These are phyloP conservation scores for Amanita rimosa DNA, from an alignment of 768 basidiomycete genomes.

Conservation along the genomic window DNA sequence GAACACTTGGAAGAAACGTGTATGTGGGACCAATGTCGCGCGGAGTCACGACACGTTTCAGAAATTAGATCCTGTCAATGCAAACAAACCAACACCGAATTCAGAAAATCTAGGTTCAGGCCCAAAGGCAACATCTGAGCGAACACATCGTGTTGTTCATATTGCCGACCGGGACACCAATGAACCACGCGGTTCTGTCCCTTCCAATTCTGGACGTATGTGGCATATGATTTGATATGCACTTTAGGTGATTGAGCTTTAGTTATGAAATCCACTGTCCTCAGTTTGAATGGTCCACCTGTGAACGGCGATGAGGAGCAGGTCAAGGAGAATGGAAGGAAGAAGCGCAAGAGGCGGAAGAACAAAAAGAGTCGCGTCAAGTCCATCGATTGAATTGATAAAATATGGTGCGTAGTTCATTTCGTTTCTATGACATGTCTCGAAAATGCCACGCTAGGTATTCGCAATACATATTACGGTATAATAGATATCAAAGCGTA, in stretches of 20 bases:
- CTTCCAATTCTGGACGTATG: neutral
- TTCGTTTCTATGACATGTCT: neutral
- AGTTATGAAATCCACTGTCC: conserved; percentile 27
- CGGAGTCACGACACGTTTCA: neutral
- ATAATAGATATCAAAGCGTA: neutral
- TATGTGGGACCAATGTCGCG: neutral
- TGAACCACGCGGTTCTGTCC: neutral
- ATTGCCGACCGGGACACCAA: neutral
- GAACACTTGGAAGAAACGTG: neutral
- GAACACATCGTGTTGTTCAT: neutral
- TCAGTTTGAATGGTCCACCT: conserved; percentile 46
- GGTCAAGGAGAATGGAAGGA: conserved; percentile 22
- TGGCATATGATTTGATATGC: neutral
- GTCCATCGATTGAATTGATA: neutral
- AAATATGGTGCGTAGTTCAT: neutral
- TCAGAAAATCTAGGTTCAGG: neutral
- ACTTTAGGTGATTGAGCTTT: conserved; percentile 5
- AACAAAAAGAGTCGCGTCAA: conserved; percentile 27
- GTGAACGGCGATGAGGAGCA: conserved; percentile 22
- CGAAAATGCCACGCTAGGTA: neutral
- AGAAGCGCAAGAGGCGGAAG: conserved; percentile 42
- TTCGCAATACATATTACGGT: neutral
- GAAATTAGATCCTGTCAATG: neutral
- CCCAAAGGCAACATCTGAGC: neutral
- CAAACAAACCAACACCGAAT: neutral